Evolutionary conservation across 2,329 filamentous ascomycete genomes (phyloP).

Genomic region (Claviceps fusiformis): DNA sequence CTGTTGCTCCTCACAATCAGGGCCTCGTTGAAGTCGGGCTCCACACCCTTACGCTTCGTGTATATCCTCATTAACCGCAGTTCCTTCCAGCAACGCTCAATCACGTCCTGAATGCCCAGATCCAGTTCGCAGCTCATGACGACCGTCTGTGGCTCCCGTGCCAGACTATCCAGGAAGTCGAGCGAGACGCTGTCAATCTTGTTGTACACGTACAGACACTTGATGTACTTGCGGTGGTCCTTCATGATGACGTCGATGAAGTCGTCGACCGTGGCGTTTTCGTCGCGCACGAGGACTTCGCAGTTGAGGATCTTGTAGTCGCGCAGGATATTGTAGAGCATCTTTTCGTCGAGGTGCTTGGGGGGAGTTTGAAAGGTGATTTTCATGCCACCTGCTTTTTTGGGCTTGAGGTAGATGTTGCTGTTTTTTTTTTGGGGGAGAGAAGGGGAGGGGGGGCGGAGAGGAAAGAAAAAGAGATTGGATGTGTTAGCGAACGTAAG

Average conservation of each 20-base stretch:
- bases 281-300: slow-evolving; percentile 89
- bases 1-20: slow-evolving; percentile 82
- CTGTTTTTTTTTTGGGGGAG: slow-evolving; percentile 25
- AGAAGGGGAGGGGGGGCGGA: neutral
- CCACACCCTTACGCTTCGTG: slow-evolving; percentile 87
- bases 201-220: slow-evolving; percentile 95
- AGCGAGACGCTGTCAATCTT: slow-evolving; percentile 94
- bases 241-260: slow-evolving; percentile 99
- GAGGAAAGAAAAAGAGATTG: neutral
- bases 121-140: slow-evolving; percentile 98
- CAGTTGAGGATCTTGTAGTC: slow-evolving; percentile 99
- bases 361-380: slow-evolving; percentile 88
- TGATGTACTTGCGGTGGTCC: slow-evolving; percentile 95
- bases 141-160: slow-evolving; percentile 82
- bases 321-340: slow-evolving; percentile 92
- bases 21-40: slow-evolving; percentile 81
- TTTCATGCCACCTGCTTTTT: slow-evolving; percentile 97
- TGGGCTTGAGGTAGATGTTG: slow-evolving; percentile 93
- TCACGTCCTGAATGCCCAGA: slow-evolving; percentile 81
- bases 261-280: slow-evolving; percentile 91
- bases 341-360: slow-evolving; percentile 89
- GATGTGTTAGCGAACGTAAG: too few relatives aligned
- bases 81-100: slow-evolving; percentile 92
- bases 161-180: slow-evolving; percentile 83
- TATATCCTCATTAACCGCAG: slow-evolving; percentile 82